phyloP scores from a whole-genome alignment of 2,329 filamentous ascomycete genomes.

The Aureobasidium sp. region DNA sequence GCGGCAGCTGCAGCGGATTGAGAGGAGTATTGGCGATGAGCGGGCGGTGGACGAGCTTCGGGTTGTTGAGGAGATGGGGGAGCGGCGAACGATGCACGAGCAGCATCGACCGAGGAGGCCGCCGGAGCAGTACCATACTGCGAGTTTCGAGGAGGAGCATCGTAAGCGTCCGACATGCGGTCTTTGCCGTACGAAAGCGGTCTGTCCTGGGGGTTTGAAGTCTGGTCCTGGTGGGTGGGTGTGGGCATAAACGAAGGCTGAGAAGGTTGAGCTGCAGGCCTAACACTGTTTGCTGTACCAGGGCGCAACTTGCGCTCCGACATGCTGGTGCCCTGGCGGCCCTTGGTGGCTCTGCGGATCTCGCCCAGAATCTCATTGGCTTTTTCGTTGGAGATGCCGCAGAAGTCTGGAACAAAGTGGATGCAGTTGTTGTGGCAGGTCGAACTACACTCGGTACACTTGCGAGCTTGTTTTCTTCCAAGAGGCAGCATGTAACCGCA shows the following conservation, averaged over 20 bases:
- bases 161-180: conserved; percentile 30
- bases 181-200: conserved; percentile 46
- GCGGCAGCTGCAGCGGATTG: conserved; percentile 44
- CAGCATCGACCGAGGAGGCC: conserved; percentile 39
- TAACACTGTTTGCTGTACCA: conserved; percentile 28
- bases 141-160: conserved; percentile 30
- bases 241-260: conserved; percentile 29
- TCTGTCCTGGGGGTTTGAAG: conserved; percentile 29
- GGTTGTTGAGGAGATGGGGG: conserved; percentile 36
- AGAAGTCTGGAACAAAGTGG: conserved; percentile 96
- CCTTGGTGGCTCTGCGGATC: conserved; percentile 67
- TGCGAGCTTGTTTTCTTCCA: conserved; percentile 89
- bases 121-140: background rate
- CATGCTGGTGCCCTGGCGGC: conserved; percentile 53
- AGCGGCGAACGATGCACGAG: conserved; percentile 37
- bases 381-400: conserved; percentile 97
- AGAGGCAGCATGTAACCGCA: conserved; percentile 94
- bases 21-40: conserved; percentile 45
- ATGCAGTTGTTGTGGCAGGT: conserved; percentile 88
- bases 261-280: conserved; percentile 39
- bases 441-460: conserved; percentile 88
- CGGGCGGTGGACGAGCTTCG: conserved; percentile 41
- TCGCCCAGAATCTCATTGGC: conserved; percentile 90
- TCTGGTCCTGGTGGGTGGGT: conserved; percentile 18
- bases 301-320: conserved; percentile 61